Evolutionary conservation across 164 flowering plant species (phyloP).

Genomic region (Piper betle): DNA sequence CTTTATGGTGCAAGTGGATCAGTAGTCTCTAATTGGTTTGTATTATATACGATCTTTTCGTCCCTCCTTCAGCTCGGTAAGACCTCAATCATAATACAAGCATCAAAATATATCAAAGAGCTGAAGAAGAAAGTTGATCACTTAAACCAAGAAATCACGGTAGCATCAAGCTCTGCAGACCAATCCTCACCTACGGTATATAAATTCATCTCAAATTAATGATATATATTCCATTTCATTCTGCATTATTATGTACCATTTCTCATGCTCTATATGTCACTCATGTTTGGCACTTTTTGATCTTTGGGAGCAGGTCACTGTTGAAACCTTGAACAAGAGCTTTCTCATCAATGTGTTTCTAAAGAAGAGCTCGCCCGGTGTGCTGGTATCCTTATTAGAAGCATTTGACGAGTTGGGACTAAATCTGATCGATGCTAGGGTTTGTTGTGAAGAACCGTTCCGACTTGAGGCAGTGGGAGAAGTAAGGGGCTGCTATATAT

Average conservation of each 20-base stretch:
- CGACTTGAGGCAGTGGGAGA: constrained; percentile 65
- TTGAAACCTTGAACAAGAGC: constrained; percentile 61
- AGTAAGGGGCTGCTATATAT: constrained; percentile 21
- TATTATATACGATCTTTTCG: no score
- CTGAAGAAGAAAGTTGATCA: constrained; percentile 67
- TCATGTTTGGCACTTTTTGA: not conserved
- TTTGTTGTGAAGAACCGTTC: constrained; percentile 56
- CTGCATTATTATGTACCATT: not conserved
- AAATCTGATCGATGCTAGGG: constrained; percentile 60
- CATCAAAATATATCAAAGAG: constrained; percentile 69
- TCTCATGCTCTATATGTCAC: no score
- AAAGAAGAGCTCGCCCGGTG: constrained; percentile 44
- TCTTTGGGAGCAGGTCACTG: constrained; percentile 27
- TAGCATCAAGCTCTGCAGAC: constrained; percentile 14
- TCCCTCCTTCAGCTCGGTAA: constrained; percentile 35
- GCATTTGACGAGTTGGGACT: constrained; percentile 77
- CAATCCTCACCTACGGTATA: constrained; percentile 30
- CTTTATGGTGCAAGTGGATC: not conserved
- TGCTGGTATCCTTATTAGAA: constrained; percentile 59
- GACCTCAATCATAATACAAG: constrained; percentile 66
- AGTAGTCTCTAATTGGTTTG: not conserved
- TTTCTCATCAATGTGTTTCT: constrained; percentile 48
- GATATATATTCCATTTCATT: not conserved
- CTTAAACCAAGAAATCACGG: constrained; percentile 47
- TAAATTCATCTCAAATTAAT: not conserved